A percentile compares a stretch with the other conserved stretches of the same genome.
Conservation (phyloP, 192 early-diverging fungal genomes). For the Coemansia sp. region DNA sequence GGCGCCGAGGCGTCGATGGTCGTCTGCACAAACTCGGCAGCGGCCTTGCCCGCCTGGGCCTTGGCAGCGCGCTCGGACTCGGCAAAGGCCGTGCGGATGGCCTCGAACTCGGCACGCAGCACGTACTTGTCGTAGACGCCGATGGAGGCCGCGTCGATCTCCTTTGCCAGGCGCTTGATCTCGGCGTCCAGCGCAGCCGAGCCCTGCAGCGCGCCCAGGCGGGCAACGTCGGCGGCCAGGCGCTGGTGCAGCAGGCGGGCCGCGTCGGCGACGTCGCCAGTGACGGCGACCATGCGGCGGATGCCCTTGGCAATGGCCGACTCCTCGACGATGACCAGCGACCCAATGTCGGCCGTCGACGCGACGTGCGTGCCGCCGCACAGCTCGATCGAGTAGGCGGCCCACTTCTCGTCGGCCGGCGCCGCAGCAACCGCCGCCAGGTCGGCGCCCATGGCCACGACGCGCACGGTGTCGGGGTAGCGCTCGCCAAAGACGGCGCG, state of each 20-base stretch:
- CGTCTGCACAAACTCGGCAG: constrained; percentile 75
- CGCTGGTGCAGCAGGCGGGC: constrained; percentile 64
- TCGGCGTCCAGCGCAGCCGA: constrained; percentile 69
- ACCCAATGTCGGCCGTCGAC: constrained; percentile 88
- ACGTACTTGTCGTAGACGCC: constrained; percentile 79
- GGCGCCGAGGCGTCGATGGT: constrained; percentile 69
- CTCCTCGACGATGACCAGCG: constrained; percentile 88
- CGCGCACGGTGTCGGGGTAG: constrained; percentile 97
- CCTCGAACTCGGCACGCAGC: constrained; percentile 72
- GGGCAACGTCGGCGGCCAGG: constrained; percentile 69
- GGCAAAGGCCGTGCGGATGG: constrained; percentile 80
- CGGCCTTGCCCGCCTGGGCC: constrained; percentile 82
- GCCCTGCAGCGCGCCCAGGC: constrained; percentile 62
- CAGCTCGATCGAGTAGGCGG: constrained; percentile 87
- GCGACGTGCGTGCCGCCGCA: constrained; percentile 98
- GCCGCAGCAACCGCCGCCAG: constrained; percentile 84
- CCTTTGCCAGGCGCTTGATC: constrained; percentile 79
- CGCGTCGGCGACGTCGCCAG: constrained; percentile 83
- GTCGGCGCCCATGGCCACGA: constrained; percentile 90
- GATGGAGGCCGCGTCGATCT: constrained; percentile 78
- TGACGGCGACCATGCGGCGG: constrained; percentile 92
- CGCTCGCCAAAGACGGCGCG: constrained; percentile 98
- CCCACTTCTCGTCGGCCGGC: constrained; percentile 82
- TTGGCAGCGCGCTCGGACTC: constrained; percentile 91
- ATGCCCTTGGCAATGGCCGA: constrained; percentile 94